Percentiles rank a stretch among this genome's conserved stretches.
These are phyloP conservation scores for Pythium angustatum DNA, from an alignment of 352 stramenopile species.

Conservation along the genomic window DNA sequence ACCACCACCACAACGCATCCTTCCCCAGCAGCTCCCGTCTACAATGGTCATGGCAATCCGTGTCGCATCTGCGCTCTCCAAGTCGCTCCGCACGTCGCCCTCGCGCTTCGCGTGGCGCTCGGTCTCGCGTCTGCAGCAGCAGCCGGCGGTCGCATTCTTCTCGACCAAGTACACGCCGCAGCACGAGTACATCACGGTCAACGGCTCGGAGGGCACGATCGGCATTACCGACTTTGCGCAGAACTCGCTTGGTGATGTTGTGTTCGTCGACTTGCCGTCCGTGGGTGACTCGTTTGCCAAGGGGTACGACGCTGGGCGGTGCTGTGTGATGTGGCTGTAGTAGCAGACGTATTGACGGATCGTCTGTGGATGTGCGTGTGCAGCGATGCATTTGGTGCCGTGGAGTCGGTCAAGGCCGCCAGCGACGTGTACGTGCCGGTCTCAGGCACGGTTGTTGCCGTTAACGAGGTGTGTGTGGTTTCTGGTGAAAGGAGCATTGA, in stretches of 20 bases:
- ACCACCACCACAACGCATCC: constrained; percentile 20
- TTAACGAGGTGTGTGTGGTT: constrained; percentile 91
- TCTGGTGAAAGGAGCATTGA: too few species aligned
- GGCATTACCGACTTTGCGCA: constrained; percentile 98
- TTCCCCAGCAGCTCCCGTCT: not conserved
- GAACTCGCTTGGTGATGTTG: constrained; percentile 95
- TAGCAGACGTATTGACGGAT: too few species aligned
- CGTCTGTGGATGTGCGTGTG: constrained; percentile 15
- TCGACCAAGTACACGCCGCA: constrained; percentile 86
- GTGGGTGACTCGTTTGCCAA: constrained; percentile 94
- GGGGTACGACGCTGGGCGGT: constrained; percentile 53
- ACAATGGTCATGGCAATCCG: constrained; percentile 54
- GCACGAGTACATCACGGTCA: constrained; percentile 85
- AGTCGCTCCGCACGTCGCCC: constrained; percentile 45
- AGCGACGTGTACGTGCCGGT: constrained; percentile 97
- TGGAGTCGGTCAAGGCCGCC: constrained; percentile 99
- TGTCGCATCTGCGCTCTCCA: constrained; percentile 51
- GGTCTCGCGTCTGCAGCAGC: constrained; percentile 40
- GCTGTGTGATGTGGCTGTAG: not conserved
- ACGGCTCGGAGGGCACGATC: constrained; percentile 85
- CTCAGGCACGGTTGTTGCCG: constrained; percentile 89
- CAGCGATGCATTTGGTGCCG: constrained; percentile 93
- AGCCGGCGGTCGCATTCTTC: constrained; percentile 51
- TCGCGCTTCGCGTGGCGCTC: constrained; percentile 32
- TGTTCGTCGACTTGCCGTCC: constrained; percentile 96